Base-by-base conservation (phyloP, 2,329 filamentous ascomycete species). In the Graphiopsis chlorocephala region DNA sequence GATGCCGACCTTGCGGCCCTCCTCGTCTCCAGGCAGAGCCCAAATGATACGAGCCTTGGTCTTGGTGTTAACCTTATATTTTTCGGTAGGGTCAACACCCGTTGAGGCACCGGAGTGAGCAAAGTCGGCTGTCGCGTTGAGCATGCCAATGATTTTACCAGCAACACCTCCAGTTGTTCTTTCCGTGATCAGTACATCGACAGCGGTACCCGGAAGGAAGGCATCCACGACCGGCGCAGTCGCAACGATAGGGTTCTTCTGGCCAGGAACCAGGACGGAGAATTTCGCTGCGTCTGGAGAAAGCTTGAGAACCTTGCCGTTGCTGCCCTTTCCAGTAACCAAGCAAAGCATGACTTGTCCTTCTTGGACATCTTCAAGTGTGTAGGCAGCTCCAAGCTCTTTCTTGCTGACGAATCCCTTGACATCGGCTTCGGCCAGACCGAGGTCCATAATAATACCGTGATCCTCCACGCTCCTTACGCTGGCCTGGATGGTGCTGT, bases 381-480 rank as follows among this genome's bases (percentile, higher is more conserved):
- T 81, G 20, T 90, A 81, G 52, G 82, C 83, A 31, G 85, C 75
- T 58, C 91, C 90, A 20, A 97, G 81, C 74, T 97, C 93, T 73
- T 90, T 92, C 67, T 90, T 90, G 5, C 92, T 86, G 73, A 99
- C 83, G 79, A 99, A 99, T 2, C 91, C 95, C 68, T 88, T 89
- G 61, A 93, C 76, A 42, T 86, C 84, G 33, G 84, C 80, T 61
- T 88, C 86, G 38, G 88, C 83, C 7, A 98, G 81, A 20, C 92
- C 92, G 42, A 98, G 79, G 71, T 97, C 92, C 92, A 99, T 97
- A 64, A 98, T 86, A 65, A 95, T 85, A 67, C 95, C 95, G 73
- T 97, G 93, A 72, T 99, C 96, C 78, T 99, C 94, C n/a, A 96
- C 90, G 77, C 94, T 99, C 59, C 85, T 79, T 28, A 99, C 89